phyloP scores from a whole-genome alignment of 2,329 filamentous ascomycete genomes.

The Botrytis byssoidea region DNA sequence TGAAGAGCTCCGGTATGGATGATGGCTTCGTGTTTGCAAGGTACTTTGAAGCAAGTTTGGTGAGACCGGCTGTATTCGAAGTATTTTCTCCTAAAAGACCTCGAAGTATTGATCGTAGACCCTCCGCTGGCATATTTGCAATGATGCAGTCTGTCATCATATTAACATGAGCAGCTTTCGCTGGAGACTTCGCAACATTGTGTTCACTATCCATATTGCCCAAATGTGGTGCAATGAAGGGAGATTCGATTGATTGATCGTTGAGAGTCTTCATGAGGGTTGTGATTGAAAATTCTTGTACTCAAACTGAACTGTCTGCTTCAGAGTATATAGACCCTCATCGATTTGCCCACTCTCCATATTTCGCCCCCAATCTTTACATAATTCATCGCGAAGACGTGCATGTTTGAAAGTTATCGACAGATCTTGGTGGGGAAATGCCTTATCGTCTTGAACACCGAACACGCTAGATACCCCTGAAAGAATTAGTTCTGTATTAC shows the following conservation, averaged over 20 bases:
- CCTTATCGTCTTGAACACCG: slow-evolving; percentile 8
- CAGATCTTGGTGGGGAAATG: slow-evolving; percentile 4
- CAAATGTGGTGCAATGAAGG: not conserved
- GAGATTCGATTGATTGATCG: not conserved
- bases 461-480: not conserved
- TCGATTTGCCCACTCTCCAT: not conserved
- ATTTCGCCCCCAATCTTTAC: not conserved
- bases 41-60: slow-evolving; percentile 38
- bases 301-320: not conserved
- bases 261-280: slow-evolving; percentile 2
- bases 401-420: not conserved
- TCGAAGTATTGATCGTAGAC: slow-evolving; percentile 43
- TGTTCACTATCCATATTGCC: slow-evolving; percentile 2
- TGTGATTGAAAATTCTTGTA: not conserved
- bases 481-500: no score
- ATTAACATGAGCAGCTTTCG: slow-evolving; percentile 45
- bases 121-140: slow-evolving; percentile 44
- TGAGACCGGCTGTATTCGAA: slow-evolving; percentile 39
- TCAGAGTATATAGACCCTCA: not conserved
- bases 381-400: slow-evolving; percentile 1
- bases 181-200: slow-evolving; percentile 9
- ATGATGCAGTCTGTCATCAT: slow-evolving; percentile 49
- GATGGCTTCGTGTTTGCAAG: slow-evolving; percentile 31
- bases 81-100: slow-evolving; percentile 36
- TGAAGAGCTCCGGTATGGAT: slow-evolving; percentile 28